Evolutionary conservation across 805 yeast genomes (phyloP).

Genomic region (Candida peoriensis): DNA sequence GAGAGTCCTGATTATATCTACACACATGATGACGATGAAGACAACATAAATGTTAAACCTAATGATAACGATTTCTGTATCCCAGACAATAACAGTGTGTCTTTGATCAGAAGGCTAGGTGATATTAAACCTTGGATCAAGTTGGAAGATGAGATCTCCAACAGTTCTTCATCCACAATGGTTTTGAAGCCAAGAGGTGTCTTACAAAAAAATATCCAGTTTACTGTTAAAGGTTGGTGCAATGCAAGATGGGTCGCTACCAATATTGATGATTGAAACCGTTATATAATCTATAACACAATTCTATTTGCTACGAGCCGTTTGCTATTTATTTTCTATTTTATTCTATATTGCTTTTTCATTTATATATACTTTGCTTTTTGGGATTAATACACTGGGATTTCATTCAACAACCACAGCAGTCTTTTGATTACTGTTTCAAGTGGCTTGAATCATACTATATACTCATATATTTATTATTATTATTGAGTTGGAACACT

Average conservation of each 20-base stretch:
- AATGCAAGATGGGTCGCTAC: constrained; percentile 22
- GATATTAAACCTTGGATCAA: constrained; percentile 25
- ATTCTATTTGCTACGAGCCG: too few relatives aligned
- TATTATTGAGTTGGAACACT: too few relatives aligned
- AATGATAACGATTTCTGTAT: too few relatives aligned
- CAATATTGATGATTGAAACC: constrained; percentile 1
- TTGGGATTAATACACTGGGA: too few relatives aligned
- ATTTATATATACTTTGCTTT: background rate
- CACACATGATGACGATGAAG: constrained; percentile 3
- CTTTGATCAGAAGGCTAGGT: constrained; percentile 21
- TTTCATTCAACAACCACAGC: too few relatives aligned
- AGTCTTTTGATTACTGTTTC: too few relatives aligned
- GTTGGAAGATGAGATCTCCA: constrained; percentile 17
- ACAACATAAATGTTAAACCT: constrained; percentile 1
- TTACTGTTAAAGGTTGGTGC: constrained; percentile 26
- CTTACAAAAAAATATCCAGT: constrained; percentile 17
- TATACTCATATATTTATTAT: too few relatives aligned
- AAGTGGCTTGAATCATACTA: too few relatives aligned
- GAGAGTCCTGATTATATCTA: constrained; percentile 26
- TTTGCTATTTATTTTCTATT: too few relatives aligned
- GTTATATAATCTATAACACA: too few relatives aligned
- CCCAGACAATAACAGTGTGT: constrained; percentile 4
- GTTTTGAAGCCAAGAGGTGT: constrained; percentile 19
- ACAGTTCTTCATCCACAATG: constrained; percentile 1
- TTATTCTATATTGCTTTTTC: background rate